These are phyloP conservation scores for Bolboschoenus planiculmis DNA, from an alignment of 176 grass and related monocot genomes.

Conservation along the genomic window DNA sequence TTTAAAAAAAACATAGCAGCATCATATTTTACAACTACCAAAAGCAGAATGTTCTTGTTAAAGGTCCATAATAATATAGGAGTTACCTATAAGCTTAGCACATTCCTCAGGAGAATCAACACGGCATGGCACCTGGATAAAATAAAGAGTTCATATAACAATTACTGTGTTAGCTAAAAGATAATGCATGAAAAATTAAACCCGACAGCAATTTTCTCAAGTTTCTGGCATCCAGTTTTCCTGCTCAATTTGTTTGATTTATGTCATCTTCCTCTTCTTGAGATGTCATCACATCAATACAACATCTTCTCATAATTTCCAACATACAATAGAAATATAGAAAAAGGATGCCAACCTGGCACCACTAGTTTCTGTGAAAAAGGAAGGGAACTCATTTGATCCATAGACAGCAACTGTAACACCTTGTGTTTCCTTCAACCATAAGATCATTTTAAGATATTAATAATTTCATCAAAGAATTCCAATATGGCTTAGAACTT, in stretches of 20 bases:
- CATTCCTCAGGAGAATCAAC: slow-evolving; percentile 77
- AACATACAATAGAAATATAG: slow-evolving; percentile 10
- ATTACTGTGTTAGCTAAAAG: neutral
- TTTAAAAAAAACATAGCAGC: neutral
- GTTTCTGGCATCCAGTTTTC: neutral
- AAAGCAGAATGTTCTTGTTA: neutral
- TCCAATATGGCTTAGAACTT: neutral
- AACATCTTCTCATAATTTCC: neutral
- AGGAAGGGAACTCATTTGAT: slow-evolving; percentile 84
- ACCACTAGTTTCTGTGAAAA: slow-evolving; percentile 82
- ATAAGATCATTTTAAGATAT: neutral
- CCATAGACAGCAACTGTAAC: slow-evolving; percentile 74
- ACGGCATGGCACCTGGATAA: slow-evolving; percentile 61
- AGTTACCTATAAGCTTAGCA: slow-evolving; percentile 68
- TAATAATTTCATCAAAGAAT: neutral
- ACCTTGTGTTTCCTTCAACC: slow-evolving; percentile 84
- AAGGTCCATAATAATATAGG: neutral
- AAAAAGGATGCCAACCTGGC: slow-evolving; percentile 40
- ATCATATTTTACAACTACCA: neutral
- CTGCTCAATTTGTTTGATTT: neutral
- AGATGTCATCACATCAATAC: neutral
- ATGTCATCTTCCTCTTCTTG: neutral
- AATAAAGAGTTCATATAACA: neutral
- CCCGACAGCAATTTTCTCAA: neutral
- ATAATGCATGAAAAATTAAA: neutral